phyloP scores from a whole-genome alignment of 768 basidiomycete genomes.

The Floccularia luteovirens region DNA sequence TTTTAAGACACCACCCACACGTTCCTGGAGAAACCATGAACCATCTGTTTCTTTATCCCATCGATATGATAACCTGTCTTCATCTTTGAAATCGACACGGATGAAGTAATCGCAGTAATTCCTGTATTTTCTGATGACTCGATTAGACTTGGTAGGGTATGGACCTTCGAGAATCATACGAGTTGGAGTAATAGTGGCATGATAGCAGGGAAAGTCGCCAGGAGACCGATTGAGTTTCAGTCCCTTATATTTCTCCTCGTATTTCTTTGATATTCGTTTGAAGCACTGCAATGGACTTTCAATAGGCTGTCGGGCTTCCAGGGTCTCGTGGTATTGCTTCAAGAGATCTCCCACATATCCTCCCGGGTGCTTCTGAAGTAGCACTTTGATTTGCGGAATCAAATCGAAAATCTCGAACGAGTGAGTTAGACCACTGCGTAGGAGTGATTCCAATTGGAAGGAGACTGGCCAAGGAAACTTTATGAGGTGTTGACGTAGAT shows the following conservation, averaged over 20 bases:
- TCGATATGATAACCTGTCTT: constrained; percentile 66
- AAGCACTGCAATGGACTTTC: constrained; percentile 32
- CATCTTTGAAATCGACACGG: constrained; percentile 80
- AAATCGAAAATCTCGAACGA: constrained; percentile 40
- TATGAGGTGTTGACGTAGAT: constrained; percentile 26
- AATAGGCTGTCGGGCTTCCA: constrained; percentile 27
- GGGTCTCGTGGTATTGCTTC: constrained; percentile 32
- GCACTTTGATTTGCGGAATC: constrained; percentile 24
- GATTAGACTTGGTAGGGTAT: constrained; percentile 68
- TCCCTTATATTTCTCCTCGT: constrained; percentile 14
- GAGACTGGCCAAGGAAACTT: constrained; percentile 46
- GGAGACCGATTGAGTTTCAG: constrained; percentile 10
- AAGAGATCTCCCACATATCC: constrained; percentile 31
- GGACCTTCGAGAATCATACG: constrained; percentile 73
- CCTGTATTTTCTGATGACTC: constrained; percentile 63
- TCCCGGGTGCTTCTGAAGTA: constrained; percentile 17
- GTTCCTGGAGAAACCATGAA: constrained; percentile 41
- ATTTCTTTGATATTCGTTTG: constrained; percentile 22
- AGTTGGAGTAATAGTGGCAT: constrained; percentile 73
- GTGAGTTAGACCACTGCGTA: constrained; percentile 46
- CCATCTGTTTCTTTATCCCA: constrained; percentile 67
- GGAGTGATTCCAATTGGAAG: constrained; percentile 58
- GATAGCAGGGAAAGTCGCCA: constrained; percentile 58
- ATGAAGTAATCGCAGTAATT: constrained; percentile 63
- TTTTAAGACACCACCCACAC: constrained; percentile 53